phyloP scores from a whole-genome alignment of 179 eudicot genomes.

The Nepenthes alata region DNA sequence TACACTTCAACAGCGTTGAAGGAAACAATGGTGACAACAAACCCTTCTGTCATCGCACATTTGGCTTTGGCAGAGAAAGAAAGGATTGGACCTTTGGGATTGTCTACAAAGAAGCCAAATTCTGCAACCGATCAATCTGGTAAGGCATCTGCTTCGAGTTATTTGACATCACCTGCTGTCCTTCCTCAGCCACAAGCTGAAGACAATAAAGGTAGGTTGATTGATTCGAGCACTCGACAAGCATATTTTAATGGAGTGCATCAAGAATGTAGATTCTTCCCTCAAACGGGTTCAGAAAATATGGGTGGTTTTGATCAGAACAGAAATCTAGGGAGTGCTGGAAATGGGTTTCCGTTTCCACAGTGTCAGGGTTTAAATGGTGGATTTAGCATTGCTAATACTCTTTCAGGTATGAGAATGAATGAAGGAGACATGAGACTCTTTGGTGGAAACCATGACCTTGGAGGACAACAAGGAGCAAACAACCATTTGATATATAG shows the following conservation, averaged over 20 bases:
- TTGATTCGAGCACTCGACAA: neutral
- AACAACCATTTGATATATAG: too few species aligned
- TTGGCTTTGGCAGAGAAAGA: neutral
- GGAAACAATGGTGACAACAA: neutral
- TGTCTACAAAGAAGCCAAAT: neutral
- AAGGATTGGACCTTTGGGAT: neutral
- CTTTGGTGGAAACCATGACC: slow-evolving; percentile 1
- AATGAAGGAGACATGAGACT: neutral
- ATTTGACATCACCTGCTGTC: neutral
- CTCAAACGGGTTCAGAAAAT: neutral
- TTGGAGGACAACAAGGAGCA: neutral
- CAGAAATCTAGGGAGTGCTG: neutral
- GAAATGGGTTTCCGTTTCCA: neutral
- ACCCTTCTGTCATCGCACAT: neutral
- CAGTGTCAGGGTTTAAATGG: neutral
- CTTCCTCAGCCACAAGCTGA: slow-evolving; percentile 2
- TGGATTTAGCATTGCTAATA: slow-evolving; percentile 1
- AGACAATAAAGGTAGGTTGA: neutral
- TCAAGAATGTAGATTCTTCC: neutral
- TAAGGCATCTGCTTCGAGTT: slow-evolving; percentile 1
- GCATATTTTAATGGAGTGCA: neutral
- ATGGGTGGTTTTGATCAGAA: slow-evolving; percentile 2
- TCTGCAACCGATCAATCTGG: neutral
- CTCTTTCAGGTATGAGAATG: slow-evolving; percentile 2
- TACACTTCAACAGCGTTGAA: neutral